Percentiles rank a stretch among this genome's conserved stretches.
These are phyloP conservation scores for Pestalotiopsis sp. DNA, from an alignment of 2,329 filamentous ascomycete genomes.

Conservation along the genomic window DNA sequence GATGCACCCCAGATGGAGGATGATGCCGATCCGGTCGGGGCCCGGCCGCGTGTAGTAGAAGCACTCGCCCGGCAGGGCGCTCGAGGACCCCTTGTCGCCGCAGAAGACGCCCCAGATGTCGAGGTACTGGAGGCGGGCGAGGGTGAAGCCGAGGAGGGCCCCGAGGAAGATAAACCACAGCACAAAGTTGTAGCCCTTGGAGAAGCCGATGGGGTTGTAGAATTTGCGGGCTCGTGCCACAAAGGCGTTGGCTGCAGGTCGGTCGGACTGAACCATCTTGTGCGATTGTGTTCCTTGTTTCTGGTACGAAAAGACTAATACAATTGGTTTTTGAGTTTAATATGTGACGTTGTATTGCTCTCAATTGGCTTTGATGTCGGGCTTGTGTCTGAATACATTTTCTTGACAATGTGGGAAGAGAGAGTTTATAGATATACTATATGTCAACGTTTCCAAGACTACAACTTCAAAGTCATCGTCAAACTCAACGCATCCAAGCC, in stretches of 20 bases:
- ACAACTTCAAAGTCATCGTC: no score
- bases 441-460: no score
- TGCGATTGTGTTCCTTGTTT: neutral
- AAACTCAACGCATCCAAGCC: neutral
- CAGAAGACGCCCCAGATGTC: slow-evolving; percentile 44
- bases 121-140: slow-evolving; percentile 51
- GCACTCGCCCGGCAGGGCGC: slow-evolving; percentile 40
- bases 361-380: no score
- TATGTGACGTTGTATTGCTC: neutral
- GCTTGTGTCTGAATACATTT: no score
- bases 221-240: slow-evolving; percentile 31
- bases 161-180: slow-evolving; percentile 53
- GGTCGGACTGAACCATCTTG: slow-evolving; percentile 5
- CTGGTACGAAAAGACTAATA: neutral
- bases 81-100: slow-evolving; percentile 18
- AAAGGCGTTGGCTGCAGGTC: slow-evolving; percentile 34
- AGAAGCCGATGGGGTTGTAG: slow-evolving; percentile 54
- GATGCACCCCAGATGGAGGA: slow-evolving; percentile 46
- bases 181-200: slow-evolving; percentile 57
- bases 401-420: no score
- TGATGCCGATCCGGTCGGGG: slow-evolving; percentile 40
- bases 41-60: slow-evolving; percentile 35
- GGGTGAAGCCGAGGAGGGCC: slow-evolving; percentile 46
- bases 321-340: neutral
- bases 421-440: no score